Conservation (phyloP, 352 stramenopile species). For the Phytophthora pini region DNA sequence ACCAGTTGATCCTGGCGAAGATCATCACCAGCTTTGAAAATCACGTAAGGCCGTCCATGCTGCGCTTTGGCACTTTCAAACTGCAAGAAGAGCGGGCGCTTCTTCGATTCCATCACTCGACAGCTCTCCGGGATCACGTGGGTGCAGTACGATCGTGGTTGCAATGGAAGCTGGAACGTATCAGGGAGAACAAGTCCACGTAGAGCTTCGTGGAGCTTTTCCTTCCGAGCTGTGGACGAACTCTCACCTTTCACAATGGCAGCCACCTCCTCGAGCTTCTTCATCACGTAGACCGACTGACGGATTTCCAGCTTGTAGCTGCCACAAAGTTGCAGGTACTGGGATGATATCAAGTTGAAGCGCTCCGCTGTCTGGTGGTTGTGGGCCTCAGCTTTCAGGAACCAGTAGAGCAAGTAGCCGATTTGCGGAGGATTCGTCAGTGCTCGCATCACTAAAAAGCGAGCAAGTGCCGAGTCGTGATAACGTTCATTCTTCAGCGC, state of each 20-base stretch:
- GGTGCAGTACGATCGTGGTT: conserved; percentile 84
- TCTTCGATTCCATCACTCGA: conserved; percentile 95
- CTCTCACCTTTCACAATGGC: conserved; percentile 63
- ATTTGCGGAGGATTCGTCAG: conserved; percentile 81
- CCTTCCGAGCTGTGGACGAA: conserved; percentile 42
- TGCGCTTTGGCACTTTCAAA: conserved; percentile 78
- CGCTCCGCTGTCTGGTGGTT: conserved; percentile 63
- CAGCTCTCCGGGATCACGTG: conserved; percentile 83
- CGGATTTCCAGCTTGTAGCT: conserved; percentile 89
- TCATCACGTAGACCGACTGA: conserved; percentile 93
- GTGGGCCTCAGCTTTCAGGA: conserved; percentile 76
- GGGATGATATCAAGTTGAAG: conserved; percentile 70
- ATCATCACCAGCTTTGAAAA: conserved; percentile 95
- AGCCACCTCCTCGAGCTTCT: conserved; percentile 86
- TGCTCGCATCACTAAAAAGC: conserved; percentile 79
- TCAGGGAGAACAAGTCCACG: conserved; percentile 64
- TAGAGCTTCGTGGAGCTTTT: conserved; percentile 70
- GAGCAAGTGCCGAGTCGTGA: conserved; percentile 80
- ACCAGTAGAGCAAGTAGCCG: conserved; percentile 88
- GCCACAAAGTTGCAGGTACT: conserved; percentile 91
- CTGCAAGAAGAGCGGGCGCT: conserved; percentile 90
- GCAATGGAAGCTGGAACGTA: conserved; percentile 91
- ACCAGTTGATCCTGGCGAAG: conserved; percentile 95
- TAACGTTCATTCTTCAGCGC: conserved; percentile 87
- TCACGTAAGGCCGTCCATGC: conserved; percentile 71